Evolutionary conservation across 139 green algal genomes (phyloP).

Genomic region (Chlorella sp.): DNA sequence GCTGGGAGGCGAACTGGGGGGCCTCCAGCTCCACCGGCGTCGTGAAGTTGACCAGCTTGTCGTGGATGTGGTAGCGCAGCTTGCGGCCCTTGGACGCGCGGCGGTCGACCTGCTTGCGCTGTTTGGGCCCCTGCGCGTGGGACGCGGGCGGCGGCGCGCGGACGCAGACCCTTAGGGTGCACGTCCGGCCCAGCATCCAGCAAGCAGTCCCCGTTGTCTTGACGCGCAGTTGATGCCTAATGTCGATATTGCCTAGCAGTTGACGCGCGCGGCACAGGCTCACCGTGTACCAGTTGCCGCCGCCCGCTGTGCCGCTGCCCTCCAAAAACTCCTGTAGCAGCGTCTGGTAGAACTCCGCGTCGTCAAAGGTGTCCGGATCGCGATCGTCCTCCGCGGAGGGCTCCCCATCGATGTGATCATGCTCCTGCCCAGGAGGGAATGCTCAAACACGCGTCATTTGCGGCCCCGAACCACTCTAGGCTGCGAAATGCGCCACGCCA

Average conservation of each 20-base stretch:
- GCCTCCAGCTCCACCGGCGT: constrained; percentile 56
- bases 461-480: no score
- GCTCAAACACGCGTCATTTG: no score
- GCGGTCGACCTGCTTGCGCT: constrained; percentile 84
- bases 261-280: no score
- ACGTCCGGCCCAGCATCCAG: no score
- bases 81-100: constrained; percentile 90
- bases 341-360: constrained; percentile 91
- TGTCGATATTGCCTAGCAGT: no score
- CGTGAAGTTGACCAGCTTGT: constrained; percentile 95
- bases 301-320: constrained; percentile 18
- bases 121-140: constrained; percentile 71
- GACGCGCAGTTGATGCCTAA: no score
- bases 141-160: no score
- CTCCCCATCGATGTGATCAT: neutral
- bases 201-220: no score
- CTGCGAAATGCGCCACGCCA: no score
- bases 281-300: constrained; percentile 30
- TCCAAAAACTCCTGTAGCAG: constrained; percentile 93
- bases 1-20: constrained; percentile 60
- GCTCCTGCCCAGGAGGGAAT: neutral
- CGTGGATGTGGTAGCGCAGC: constrained; percentile 84
- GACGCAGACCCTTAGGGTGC: no score
- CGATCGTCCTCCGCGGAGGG: constrained; percentile 22
- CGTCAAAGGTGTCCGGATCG: constrained; percentile 86